These are phyloP conservation scores for Sarocladium kiliense DNA, from an alignment of 2,329 filamentous ascomycete genomes.

Conservation along the genomic window DNA sequence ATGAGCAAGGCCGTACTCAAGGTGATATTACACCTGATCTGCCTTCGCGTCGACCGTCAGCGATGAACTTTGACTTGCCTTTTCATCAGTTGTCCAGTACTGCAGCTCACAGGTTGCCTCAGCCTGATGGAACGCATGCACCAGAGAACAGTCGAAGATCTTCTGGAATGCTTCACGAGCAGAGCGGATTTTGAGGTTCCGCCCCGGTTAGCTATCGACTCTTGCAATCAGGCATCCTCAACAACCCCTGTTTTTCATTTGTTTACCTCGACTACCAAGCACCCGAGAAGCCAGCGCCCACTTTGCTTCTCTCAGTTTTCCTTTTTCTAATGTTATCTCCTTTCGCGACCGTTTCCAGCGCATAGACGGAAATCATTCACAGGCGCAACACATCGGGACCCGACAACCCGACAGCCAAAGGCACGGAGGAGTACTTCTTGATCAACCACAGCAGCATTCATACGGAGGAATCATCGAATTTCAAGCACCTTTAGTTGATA, in stretches of 20 bases:
- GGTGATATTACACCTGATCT: slow-evolving; percentile 11
- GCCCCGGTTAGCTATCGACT: too few species aligned
- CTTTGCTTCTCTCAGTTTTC: background rate
- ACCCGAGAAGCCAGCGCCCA: too few species aligned
- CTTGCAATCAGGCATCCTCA: too few species aligned
- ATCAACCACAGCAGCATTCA: background rate
- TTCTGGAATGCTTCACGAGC: background rate
- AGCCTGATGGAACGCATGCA: background rate
- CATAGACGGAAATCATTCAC: background rate
- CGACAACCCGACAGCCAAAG: too few species aligned
- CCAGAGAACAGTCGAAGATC: background rate
- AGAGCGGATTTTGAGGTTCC: background rate
- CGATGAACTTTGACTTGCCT: slow-evolving; percentile 10
- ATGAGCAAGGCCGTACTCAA: background rate
- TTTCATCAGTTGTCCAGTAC: background rate
- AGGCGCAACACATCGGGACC: background rate
- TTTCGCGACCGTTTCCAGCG: background rate
- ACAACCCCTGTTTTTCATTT: too few species aligned
- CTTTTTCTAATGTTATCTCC: background rate
- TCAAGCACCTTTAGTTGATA: background rate
- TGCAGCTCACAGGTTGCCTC: background rate
- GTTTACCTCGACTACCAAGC: too few species aligned
- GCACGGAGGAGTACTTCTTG: background rate
- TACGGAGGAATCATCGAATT: background rate
- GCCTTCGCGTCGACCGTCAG: background rate